phyloP scores from a whole-genome alignment of 345 rosid genomes.

The Melaleuca quinquenervia region DNA sequence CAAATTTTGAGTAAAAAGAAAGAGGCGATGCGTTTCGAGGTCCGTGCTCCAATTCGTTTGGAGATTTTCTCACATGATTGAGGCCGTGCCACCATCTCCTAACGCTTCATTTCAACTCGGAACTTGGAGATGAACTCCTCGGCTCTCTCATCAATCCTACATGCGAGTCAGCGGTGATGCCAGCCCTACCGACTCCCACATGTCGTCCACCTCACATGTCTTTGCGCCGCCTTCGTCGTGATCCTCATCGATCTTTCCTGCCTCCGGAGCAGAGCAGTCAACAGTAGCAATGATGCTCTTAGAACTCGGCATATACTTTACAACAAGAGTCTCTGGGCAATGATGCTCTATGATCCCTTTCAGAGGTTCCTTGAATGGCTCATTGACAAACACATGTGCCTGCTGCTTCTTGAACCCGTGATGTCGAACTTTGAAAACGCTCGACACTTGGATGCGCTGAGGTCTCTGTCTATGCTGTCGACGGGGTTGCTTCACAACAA shows the following conservation, averaged over 20 bases:
- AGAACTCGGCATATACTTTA: not conserved
- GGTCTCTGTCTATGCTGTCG: not conserved
- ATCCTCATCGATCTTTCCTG: not conserved
- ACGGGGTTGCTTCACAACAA: not conserved
- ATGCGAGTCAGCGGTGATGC: slow-evolving; percentile 37
- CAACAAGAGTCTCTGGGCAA: not conserved
- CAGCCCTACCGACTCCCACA: slow-evolving; percentile 36
- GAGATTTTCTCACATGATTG: not conserved
- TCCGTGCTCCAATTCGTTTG: not conserved
- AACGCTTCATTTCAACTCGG: slow-evolving; percentile 40
- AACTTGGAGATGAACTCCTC: slow-evolving; percentile 55
- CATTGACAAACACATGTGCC: slow-evolving; percentile 41
- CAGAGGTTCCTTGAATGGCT: slow-evolving; percentile 26
- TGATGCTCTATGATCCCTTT: not conserved
- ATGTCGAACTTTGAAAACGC: not conserved
- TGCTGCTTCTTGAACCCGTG: slow-evolving; percentile 20
- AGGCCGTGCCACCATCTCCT: slow-evolving; percentile 29
- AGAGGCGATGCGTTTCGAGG: not conserved
- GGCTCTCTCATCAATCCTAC: slow-evolving; percentile 71
- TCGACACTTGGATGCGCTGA: not conserved
- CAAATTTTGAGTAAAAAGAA: not conserved
- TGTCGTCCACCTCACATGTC: slow-evolving; percentile 12
- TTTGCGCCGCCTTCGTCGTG: not conserved
- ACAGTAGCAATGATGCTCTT: not conserved
- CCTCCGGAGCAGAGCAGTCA: not conserved